Base-by-base conservation (phyloP, 192 early-diverging fungal species). In the Chytriomyces sp. region DNA sequence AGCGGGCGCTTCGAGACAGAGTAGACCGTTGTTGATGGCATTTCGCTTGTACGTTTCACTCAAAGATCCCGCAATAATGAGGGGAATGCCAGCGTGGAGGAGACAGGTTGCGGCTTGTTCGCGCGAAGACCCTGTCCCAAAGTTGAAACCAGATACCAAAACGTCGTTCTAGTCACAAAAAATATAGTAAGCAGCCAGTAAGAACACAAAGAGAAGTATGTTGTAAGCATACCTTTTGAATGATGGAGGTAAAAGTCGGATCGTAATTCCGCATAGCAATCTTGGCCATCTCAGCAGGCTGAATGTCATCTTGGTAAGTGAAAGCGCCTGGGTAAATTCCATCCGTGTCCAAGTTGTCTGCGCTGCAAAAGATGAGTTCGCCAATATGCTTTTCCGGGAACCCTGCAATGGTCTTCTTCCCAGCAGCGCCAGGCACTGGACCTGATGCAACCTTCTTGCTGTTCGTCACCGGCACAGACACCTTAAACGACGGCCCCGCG, bases 221-320 rank as follows among this genome's bases (percentile, higher is more conserved):
- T 38, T 7, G 41, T 10, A 52, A 34, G 66, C 40, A 52, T 66
- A 90, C 87, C 64, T 83, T 54, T 54, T 85, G 70, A 31, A 93
- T 87, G 52, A 88, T 69, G 34, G 80, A 79, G 25, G 89, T 85
- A 75, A 99, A 99, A 12, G 86, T 78, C 32, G 92, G 89, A 77
- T 99, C 97, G 77, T 99, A 99, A 78, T 99, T 99, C 77, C 96
- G 94, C 97, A 99, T 99, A 52, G 93, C 97, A 0, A 99, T 94
- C 76, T 91, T 82, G 52, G 88, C 89, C 97, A 99, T 99, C 33
- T 89, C 85, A 56, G 93, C 93, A 5, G 89, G 85, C 7, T 89
- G 86, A 76, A 99, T 89, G 70, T 98, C 94, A 76, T 99, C 97
- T 73, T 94, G 90, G 75, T 99, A 99, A 3, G 96, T 99, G 83